Conservation (phyloP, 805 yeast species). For the Barnettozyma pratensis region DNA sequence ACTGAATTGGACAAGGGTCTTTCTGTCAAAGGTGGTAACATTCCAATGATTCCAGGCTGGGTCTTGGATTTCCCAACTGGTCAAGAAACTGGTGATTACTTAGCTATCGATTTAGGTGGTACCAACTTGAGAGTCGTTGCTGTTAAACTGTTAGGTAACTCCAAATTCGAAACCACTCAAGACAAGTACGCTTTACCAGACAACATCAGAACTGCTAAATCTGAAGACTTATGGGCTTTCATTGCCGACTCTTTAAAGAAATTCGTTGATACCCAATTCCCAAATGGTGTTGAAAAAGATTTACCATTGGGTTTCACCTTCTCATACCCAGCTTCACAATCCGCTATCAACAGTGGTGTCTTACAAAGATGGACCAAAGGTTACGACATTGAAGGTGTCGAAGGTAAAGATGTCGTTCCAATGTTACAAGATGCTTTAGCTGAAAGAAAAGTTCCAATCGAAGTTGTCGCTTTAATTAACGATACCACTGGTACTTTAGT, state of each 20-base stretch:
- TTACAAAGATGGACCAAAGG: slow-evolving; percentile 98
- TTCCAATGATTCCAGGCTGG: slow-evolving; percentile 98
- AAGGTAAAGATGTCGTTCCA: slow-evolving; percentile 91
- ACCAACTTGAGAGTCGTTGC: slow-evolving; percentile 92
- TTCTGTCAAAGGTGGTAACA: slow-evolving; percentile 69
- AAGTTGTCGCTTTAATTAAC: slow-evolving; percentile 88
- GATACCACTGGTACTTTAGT: slow-evolving; percentile 97
- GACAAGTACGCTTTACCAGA: slow-evolving; percentile 80
- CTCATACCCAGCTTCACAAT: slow-evolving; percentile 85
- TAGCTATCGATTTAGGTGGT: slow-evolving; percentile 97
- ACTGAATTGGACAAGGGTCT: slow-evolving; percentile 79
- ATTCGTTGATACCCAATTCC: slow-evolving; percentile 63
- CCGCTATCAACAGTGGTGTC: slow-evolving; percentile 76
- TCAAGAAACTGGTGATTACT: slow-evolving; percentile 78
- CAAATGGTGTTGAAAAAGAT: slow-evolving; percentile 56
- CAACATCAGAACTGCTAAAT: slow-evolving; percentile 68
- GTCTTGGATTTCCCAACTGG: slow-evolving; percentile 93
- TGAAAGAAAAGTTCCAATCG: slow-evolving; percentile 63
- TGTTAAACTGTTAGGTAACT: slow-evolving; percentile 77
- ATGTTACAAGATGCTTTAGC: slow-evolving; percentile 76
- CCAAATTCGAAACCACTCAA: slow-evolving; percentile 81
- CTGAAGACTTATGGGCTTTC: slow-evolving; percentile 78
- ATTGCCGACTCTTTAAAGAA: slow-evolving; percentile 75
- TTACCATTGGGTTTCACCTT: slow-evolving; percentile 92
- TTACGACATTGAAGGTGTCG: slow-evolving; percentile 88